phyloP scores from a whole-genome alignment of 108 stramenopile species.

The Cyclostephanos tholiformis region DNA sequence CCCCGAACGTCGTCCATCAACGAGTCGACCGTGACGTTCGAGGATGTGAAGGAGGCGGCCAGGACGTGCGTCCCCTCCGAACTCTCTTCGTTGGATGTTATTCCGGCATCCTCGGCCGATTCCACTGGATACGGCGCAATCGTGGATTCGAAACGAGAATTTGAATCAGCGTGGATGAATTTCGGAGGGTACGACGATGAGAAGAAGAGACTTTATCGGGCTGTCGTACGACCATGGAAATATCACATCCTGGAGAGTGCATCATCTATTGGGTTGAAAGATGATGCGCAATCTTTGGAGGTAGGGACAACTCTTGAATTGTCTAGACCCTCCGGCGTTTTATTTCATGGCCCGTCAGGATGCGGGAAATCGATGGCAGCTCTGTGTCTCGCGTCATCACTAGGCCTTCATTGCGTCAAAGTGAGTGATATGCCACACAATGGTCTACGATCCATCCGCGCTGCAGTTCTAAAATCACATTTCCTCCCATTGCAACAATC shows the following conservation, averaged over 20 bases:
- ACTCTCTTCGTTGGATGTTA: conserved; percentile 78
- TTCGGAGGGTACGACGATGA: conserved; percentile 69
- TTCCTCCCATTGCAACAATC: not conserved
- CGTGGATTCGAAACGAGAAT: conserved; percentile 23
- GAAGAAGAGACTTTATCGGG: conserved; percentile 69
- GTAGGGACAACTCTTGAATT: conserved; percentile 30
- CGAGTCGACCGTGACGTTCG: conserved; percentile 49
- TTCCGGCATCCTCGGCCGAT: conserved; percentile 28
- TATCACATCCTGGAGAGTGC: conserved; percentile 33
- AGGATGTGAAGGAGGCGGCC: conserved; percentile 66
- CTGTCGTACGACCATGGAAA: conserved; percentile 79
- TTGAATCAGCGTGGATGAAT: conserved; percentile 39
- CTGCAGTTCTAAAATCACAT: not conserved
- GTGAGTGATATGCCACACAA: conserved; percentile 25
- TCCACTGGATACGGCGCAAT: not conserved
- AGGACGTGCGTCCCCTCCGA: conserved; percentile 67
- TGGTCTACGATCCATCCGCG: not conserved
- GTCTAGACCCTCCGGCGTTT: conserved; percentile 74
- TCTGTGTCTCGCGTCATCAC: conserved; percentile 71
- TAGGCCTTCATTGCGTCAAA: conserved; percentile 66
- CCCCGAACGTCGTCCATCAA: conserved; percentile 5
- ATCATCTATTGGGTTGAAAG: conserved; percentile 14
- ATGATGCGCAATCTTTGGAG: conserved; percentile 5
- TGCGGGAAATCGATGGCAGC: conserved; percentile 77
- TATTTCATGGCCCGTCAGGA: conserved; percentile 82